phyloP scores from a whole-genome alignment of 345 rosid species.

The Bruguiera parviflora region DNA sequence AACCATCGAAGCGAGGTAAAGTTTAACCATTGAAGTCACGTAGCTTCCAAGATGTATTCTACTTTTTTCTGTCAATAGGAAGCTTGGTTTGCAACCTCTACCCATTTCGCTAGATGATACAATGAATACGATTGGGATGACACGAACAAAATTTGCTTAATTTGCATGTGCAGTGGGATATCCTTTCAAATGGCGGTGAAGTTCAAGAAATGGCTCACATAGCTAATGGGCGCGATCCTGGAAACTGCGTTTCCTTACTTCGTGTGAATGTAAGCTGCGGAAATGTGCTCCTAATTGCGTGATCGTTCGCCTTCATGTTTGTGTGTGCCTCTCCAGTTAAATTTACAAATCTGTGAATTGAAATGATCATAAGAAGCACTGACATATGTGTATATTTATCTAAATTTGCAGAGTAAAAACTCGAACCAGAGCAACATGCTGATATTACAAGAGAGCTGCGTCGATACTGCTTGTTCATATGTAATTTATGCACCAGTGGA shows the following conservation, averaged over 20 bases:
- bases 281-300: neutral
- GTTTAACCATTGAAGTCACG: neutral
- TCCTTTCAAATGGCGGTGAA: constrained; percentile 79
- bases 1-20: constrained; percentile 79
- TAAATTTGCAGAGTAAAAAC: constrained; percentile 55
- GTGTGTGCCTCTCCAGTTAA: no score
- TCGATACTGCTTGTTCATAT: constrained; percentile 74
- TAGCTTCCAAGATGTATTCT: constrained; percentile 6
- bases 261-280: constrained; percentile 59
- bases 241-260: constrained; percentile 70
- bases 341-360: no score
- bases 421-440: constrained; percentile 98
- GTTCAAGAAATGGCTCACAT: constrained; percentile 89
- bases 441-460: constrained; percentile 89
- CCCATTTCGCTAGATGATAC: no score
- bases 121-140: no score
- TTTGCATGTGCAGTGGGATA: constrained; percentile 64
- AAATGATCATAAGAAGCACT: neutral
- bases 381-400: neutral
- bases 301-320: neutral
- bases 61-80: no score
- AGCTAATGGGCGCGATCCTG: constrained; percentile 83
- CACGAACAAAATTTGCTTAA: no score
- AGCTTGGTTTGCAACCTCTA: no score
- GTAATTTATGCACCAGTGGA: constrained; percentile 97